A percentile compares a stretch with the other conserved stretches of the same genome.
phyloP scores from a whole-genome alignment of 2,329 filamentous ascomycete species.

The Plenodomus biglobosus region DNA sequence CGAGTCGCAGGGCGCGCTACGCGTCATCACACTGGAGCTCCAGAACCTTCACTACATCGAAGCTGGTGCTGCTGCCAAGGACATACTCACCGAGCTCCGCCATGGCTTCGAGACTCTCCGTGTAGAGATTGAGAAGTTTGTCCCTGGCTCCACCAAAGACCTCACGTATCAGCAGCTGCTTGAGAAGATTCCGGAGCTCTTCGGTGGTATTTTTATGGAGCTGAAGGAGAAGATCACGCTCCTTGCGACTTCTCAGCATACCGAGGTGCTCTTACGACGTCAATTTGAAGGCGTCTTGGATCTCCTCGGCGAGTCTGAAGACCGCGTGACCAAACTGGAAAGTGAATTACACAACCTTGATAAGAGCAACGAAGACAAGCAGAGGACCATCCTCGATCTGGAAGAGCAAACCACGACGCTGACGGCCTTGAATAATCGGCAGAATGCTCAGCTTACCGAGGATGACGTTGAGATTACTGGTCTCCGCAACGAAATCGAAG shows the following conservation, averaged over 20 bases:
- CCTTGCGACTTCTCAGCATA: constrained; percentile 38
- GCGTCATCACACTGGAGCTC: constrained; percentile 49
- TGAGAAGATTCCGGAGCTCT: constrained; percentile 40
- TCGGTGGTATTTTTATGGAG: constrained; percentile 43
- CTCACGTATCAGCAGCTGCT: constrained; percentile 47
- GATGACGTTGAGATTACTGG: constrained; percentile 33
- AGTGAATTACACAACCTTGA: constrained; percentile 42
- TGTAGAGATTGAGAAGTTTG: constrained; percentile 43
- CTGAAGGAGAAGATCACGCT: constrained; percentile 34
- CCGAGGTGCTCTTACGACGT: constrained; percentile 41
- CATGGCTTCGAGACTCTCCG: constrained; percentile 47
- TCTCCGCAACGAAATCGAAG: constrained; percentile 31
- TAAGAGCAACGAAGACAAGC: constrained; percentile 41
- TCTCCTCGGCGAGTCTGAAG: constrained; percentile 33
- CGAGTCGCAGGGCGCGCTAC: constrained; percentile 45
- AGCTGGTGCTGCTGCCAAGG: constrained; percentile 32
- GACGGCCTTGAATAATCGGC: constrained; percentile 33
- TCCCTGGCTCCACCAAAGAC: constrained; percentile 44
- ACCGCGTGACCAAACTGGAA: constrained; percentile 43
- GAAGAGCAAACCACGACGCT: constrained; percentile 34
- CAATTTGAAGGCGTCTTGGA: constrained; percentile 37
- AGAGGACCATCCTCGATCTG: constrained; percentile 43
- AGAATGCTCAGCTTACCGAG: constrained; percentile 39
- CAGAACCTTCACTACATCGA: constrained; percentile 47
- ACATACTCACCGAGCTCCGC: constrained; percentile 46